Conservation (phyloP, 2,329 filamentous ascomycete genomes). For the Botrytis porri region DNA sequence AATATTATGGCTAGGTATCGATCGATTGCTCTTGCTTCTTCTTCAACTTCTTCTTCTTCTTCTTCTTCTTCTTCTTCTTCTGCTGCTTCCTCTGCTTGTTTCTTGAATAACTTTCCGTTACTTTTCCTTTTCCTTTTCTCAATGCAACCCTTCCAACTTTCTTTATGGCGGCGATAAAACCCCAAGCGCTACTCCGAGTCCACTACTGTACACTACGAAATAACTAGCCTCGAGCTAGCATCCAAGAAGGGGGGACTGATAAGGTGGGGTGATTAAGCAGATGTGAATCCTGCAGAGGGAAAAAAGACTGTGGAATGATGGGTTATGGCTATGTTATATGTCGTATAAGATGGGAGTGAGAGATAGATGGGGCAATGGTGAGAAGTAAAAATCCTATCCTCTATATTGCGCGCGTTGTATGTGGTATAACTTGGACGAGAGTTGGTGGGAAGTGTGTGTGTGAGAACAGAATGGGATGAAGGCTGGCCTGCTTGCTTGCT, state of each 20-base stretch:
- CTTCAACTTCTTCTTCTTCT: not conserved
- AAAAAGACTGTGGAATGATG: not conserved
- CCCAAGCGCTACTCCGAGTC: slow-evolving; percentile 15
- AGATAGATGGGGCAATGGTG: not conserved
- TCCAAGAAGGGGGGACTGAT: not conserved
- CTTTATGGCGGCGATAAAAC: slow-evolving; percentile 11
- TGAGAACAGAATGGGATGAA: not conserved
- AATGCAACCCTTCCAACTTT: slow-evolving; percentile 10
- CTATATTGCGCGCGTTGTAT: not conserved
- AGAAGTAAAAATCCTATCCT: not conserved
- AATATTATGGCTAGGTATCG: slow-evolving; percentile 1
- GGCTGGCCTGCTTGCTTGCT: not conserved
- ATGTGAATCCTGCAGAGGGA: not conserved
- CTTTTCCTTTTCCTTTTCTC: slow-evolving; percentile 3
- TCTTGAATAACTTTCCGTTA: not conserved
- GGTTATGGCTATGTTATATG: not conserved
- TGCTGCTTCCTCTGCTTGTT: not conserved
- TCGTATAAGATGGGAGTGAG: not conserved
- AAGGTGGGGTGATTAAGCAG: slow-evolving; percentile 11
- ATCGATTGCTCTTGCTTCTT: slow-evolving; percentile 13
- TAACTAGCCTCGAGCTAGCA: not conserved
- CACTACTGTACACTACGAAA: slow-evolving; percentile 4
- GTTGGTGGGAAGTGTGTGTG: not conserved
- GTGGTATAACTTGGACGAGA: not conserved
- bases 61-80: not conserved